Percentiles rank a stretch among this genome's conserved stretches.
phyloP scores from a whole-genome alignment of 345 rosid genomes.

The Aurinia saxatilis region DNA sequence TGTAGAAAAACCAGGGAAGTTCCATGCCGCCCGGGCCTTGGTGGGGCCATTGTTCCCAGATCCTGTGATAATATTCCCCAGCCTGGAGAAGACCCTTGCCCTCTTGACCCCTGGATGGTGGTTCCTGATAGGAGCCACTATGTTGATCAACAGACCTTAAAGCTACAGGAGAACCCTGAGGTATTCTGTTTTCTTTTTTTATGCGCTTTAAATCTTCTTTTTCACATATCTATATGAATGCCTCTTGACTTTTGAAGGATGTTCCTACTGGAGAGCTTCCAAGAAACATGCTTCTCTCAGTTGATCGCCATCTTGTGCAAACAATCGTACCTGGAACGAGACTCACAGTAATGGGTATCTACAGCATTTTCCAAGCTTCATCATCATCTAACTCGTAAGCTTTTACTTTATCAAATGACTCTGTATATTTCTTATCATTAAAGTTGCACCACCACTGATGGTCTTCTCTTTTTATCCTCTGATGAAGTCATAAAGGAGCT shows the following conservation, averaged over 20 bases:
- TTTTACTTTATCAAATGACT: neutral
- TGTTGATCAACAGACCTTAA: constrained; percentile 95
- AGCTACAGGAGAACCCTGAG: constrained; percentile 96
- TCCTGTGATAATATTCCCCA: constrained; percentile 88
- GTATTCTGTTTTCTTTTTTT: too few relatives aligned
- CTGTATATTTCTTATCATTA: neutral
- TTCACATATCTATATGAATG: neutral
- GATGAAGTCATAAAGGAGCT: constrained; percentile 78
- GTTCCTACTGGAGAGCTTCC: constrained; percentile 99
- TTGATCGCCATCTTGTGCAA: constrained; percentile 89
- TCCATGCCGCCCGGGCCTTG: constrained; percentile 92
- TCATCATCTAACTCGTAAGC: constrained; percentile 67
- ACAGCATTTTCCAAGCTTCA: constrained; percentile 84
- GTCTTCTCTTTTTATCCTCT: neutral
- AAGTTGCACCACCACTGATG: neutral
- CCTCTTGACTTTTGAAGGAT: constrained; percentile 46
- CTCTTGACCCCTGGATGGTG: constrained; percentile 92
- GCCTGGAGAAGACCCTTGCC: constrained; percentile 94
- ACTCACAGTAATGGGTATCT: constrained; percentile 87
- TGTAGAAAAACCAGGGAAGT: constrained; percentile 66
- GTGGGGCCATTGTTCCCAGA: constrained; percentile 95
- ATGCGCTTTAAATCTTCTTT: too few relatives aligned
- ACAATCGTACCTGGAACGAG: constrained; percentile 89
- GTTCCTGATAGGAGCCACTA: constrained; percentile 93
- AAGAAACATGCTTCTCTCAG: constrained; percentile 89